Percentiles rank a stretch among this genome's conserved stretches.
These are phyloP conservation scores for Candida namnaoensis DNA, from an alignment of 805 yeast species.

Conservation along the genomic window DNA sequence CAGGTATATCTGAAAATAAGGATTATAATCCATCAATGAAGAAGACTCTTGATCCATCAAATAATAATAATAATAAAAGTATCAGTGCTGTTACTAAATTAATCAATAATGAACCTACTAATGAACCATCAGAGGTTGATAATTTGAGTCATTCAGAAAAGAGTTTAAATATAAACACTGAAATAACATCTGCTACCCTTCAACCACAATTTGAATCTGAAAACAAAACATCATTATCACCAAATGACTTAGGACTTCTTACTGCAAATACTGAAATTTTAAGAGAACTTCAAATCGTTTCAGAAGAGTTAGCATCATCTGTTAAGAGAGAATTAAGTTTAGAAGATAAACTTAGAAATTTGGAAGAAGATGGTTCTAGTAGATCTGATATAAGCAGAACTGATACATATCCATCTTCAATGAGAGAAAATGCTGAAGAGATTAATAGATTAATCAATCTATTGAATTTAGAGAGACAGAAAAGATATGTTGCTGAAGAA, in stretches of 20 bases:
- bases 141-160: too few relatives aligned
- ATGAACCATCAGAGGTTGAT: too few relatives aligned
- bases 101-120: too few relatives aligned
- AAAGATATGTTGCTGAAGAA: slow-evolving; percentile 65
- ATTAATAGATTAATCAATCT: slow-evolving; percentile 47
- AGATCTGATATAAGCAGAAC: too few relatives aligned
- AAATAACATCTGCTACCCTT: too few relatives aligned
- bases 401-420: too few relatives aligned
- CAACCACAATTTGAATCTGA: not conserved
- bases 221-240: slow-evolving; percentile 31
- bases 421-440: slow-evolving; percentile 29
- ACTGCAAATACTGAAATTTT: slow-evolving; percentile 49
- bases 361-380: not conserved
- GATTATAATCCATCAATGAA: too few relatives aligned
- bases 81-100: too few relatives aligned
- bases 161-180: too few relatives aligned
- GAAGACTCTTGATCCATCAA: too few relatives aligned
- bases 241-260: slow-evolving; percentile 56
- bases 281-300: slow-evolving; percentile 57
- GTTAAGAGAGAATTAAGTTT: slow-evolving; percentile 60
- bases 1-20: too few relatives aligned
- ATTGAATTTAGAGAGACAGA: slow-evolving; percentile 54
- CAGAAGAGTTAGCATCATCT: slow-evolving; percentile 65
- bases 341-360: slow-evolving; percentile 32
- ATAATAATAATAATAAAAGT: too few relatives aligned